Evolutionary conservation across 2,329 filamentous ascomycete species (phyloP).

Genomic region (Aspergillus ochraceoroseus): DNA sequence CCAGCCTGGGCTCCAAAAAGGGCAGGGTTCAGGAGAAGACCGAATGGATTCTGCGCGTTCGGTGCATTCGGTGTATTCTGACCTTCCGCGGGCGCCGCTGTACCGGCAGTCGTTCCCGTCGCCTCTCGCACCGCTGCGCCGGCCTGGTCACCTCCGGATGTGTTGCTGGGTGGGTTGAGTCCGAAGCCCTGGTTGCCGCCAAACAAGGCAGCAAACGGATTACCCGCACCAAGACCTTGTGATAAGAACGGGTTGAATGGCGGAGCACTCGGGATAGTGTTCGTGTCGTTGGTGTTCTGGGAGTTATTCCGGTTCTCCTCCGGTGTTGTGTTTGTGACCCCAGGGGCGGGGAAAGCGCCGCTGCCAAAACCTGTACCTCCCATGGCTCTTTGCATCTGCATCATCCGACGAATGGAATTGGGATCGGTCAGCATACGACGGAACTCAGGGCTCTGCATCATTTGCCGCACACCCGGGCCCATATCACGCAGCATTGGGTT

Average conservation of each 20-base stretch:
- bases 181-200: slow-evolving; percentile 31
- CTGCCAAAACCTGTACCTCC: slow-evolving; percentile 49
- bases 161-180: slow-evolving; percentile 29
- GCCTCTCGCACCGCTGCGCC: slow-evolving; percentile 28
- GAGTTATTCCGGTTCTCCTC: slow-evolving; percentile 39
- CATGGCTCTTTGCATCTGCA: slow-evolving; percentile 70
- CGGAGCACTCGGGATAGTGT: not conserved
- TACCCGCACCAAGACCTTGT: slow-evolving; percentile 35
- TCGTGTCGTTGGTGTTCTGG: slow-evolving; percentile 36
- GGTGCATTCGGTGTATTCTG: slow-evolving; percentile 39
- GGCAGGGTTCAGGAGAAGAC: slow-evolving; percentile 55
- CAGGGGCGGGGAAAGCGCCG: slow-evolving; percentile 76
- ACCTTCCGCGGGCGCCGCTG: slow-evolving; percentile 28
- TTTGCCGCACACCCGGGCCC: slow-evolving; percentile 68
- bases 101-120: slow-evolving; percentile 28
- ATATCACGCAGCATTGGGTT: slow-evolving; percentile 76
- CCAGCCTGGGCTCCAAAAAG: slow-evolving; percentile 41
- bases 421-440: slow-evolving; percentile 91
- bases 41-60: slow-evolving; percentile 61
- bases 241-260: slow-evolving; percentile 34
- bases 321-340: slow-evolving; percentile 80
- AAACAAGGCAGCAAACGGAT: slow-evolving; percentile 61
- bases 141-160: slow-evolving; percentile 28
- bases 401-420: slow-evolving; percentile 72
- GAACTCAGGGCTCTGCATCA: slow-evolving; percentile 84